Conservation (phyloP, 345 rosid species). For the Lepidium africanum region DNA sequence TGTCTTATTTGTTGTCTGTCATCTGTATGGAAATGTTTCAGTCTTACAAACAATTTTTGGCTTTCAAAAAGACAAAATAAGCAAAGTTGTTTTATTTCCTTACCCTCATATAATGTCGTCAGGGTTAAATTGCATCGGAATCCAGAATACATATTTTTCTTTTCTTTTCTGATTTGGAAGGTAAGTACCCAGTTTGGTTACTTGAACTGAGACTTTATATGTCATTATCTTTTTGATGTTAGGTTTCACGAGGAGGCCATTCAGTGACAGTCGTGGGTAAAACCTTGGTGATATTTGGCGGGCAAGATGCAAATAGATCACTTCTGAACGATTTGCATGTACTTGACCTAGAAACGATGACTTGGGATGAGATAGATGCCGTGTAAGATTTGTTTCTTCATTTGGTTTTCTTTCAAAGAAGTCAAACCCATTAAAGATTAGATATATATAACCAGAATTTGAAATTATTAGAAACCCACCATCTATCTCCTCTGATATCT, state of each 20-base stretch:
- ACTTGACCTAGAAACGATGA: slow-evolving; percentile 96
- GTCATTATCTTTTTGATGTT: slow-evolving; percentile 24
- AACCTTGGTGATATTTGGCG: slow-evolving; percentile 91
- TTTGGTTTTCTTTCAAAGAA: not conserved
- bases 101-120: not conserved
- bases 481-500: not conserved
- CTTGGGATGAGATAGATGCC: slow-evolving; percentile 98
- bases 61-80: not conserved
- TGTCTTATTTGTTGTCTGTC: not conserved
- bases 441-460: not conserved
- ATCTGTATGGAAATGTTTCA: slow-evolving; percentile 10
- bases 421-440: not conserved
- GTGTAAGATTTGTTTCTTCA: slow-evolving; percentile 46
- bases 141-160: not conserved
- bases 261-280: slow-evolving; percentile 82
- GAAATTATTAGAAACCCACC: not conserved
- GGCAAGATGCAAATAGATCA: slow-evolving; percentile 89
- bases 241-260: slow-evolving; percentile 99
- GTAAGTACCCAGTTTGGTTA: not conserved
- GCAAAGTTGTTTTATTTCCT: not conserved
- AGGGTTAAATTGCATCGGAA: not conserved
- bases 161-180: not conserved
- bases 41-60: not conserved
- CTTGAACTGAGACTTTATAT: not conserved
- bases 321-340: slow-evolving; percentile 89